Conservation (phyloP, 73 alveolate species). For the Paramecium pentaurelia region DNA sequence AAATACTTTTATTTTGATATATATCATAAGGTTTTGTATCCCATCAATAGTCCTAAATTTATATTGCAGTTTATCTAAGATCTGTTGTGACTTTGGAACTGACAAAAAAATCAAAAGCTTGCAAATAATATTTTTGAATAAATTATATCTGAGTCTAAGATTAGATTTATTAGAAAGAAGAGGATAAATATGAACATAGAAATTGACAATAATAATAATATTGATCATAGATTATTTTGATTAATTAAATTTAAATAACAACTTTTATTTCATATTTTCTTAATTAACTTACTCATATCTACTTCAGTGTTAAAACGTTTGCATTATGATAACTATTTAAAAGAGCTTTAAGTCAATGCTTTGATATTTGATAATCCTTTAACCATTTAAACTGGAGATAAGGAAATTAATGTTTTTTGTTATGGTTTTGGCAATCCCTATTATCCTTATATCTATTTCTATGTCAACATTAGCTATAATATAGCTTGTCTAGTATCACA, state of each 20-base stretch:
- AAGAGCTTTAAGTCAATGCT: not conserved
- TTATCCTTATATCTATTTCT: not conserved
- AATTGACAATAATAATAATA: no score
- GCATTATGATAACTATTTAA: not conserved
- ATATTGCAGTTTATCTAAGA: no score
- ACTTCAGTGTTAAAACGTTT: not conserved
- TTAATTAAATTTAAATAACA: not conserved
- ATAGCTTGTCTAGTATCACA: not conserved
- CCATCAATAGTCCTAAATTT: no score
- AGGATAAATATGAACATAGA: no score
- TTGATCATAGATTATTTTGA: no score
- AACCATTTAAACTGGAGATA: not conserved
- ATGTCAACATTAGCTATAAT: not conserved
- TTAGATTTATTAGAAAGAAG: no score
- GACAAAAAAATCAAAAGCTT: no score
- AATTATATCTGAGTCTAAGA: no score
- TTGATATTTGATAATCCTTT: not conserved
- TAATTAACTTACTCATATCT: not conserved
- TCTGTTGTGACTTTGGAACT: no score
- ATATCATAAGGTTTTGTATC: no score
- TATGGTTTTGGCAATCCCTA: not conserved
- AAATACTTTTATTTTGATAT: no score
- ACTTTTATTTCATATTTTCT: not conserved
- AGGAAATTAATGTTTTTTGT: not conserved
- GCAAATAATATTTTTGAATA: no score